Base-by-base conservation (phyloP, 805 yeast genomes). In the Sugiyamaella boreocaroliniensis region DNA sequence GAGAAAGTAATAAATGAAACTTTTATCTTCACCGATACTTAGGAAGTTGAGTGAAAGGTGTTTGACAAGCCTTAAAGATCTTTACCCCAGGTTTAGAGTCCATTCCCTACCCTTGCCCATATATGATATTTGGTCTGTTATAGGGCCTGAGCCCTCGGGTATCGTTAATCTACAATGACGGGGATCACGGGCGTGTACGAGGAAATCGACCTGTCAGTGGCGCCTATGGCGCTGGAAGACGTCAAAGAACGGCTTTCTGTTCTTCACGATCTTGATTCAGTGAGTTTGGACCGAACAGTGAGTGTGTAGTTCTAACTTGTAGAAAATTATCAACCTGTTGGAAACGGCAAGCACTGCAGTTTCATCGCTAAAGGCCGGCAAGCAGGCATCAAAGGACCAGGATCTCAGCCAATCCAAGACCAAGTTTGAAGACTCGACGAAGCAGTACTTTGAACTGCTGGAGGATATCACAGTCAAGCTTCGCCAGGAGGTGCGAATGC, bases 401-500 rank as follows among this genome's bases (percentile, higher is more conserved):
- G 54, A 53, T 22, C 14, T 29, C 18, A 64, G 62, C 1, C 51
- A 60, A 19, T 58, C 68, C 14, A 72, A 74, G 53, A 59, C 68
- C 14, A 71, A 74, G 32, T 80, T 84, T 55, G 62, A 73, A 26
- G 51, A 58, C 0, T 76, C 79, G 32, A 71, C 81, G 2, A 67
- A 71, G 34, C 60, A 68, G 15, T 82, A 83, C 52, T 82, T 82
- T 62, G 67, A 66, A 8, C 76, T 78, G 45, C 66, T 86, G 2
- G 81, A 85, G 61, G 73, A 69, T 34, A 75, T 85, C 4, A 81
- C 89, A 2, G 75, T 79, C 14, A 74, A 74, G 45, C 66, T 86
- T 34, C 72, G 89, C n/a, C 74, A 76, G 47, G 95, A 86, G 60
- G 80, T 86, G 44, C 79, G 80, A 62, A 61, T 77, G 12, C 71